These are phyloP conservation scores for Stramenopiles sp. DNA, from an alignment of 352 stramenopile genomes.

Conservation along the genomic window DNA sequence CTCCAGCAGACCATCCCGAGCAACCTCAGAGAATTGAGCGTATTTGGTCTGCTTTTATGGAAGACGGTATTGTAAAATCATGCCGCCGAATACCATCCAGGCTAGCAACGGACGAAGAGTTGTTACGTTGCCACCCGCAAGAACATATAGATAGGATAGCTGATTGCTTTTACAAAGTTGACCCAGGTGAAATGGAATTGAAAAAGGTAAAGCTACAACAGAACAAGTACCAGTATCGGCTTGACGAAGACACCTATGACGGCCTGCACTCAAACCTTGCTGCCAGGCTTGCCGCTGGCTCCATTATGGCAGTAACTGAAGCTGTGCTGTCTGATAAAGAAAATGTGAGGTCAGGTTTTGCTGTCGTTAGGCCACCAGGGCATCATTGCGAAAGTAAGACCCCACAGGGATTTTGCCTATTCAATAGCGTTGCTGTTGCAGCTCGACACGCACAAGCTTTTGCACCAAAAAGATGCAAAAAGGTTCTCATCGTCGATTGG, in stretches of 20 bases:
- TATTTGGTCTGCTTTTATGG: background rate
- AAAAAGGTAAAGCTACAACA: background rate
- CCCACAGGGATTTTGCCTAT: constrained; percentile 52
- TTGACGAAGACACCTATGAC: background rate
- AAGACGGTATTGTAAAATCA: background rate
- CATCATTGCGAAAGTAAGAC: constrained; percentile 56
- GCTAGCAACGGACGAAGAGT: background rate
- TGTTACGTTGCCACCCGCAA: background rate
- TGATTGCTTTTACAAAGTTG: background rate
- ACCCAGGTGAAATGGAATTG: background rate
- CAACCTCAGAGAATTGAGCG: background rate
- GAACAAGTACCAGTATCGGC: background rate
- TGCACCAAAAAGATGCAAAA: constrained; percentile 20
- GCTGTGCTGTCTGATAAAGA: background rate
- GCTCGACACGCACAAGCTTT: constrained; percentile 30
- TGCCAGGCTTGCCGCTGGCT: background rate
- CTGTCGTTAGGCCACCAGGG: constrained; percentile 63
- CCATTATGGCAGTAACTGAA: background rate
- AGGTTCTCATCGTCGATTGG: constrained; percentile 54
- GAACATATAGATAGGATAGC: background rate
- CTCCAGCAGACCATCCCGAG: background rate
- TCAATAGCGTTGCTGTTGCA: constrained; percentile 61
- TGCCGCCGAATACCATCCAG: background rate
- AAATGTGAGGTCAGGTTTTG: constrained; percentile 39
- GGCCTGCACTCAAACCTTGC: background rate